Conservation (phyloP, 2,329 filamentous ascomycete species). For the Mollisiaceae sp. region DNA sequence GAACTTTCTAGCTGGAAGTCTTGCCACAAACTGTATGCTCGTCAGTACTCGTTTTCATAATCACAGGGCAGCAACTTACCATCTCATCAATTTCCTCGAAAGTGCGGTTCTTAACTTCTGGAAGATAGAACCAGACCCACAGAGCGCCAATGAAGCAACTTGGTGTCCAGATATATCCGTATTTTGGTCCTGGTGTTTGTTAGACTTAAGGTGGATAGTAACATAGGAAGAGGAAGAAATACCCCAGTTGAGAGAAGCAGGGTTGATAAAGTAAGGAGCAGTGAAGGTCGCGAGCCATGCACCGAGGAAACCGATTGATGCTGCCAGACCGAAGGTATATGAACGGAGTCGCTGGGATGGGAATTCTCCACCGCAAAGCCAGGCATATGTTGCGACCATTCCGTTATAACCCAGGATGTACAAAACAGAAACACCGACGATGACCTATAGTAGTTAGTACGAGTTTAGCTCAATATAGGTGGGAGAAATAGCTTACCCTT, state of each 20-base stretch:
- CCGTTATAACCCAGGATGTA: constrained; percentile 37
- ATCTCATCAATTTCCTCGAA: constrained; percentile 82
- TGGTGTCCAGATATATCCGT: constrained; percentile 62
- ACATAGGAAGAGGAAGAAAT: neutral
- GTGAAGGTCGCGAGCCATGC: constrained; percentile 59
- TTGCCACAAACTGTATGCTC: constrained; percentile 42
- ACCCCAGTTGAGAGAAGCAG: constrained; percentile 58
- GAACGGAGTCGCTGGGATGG: constrained; percentile 61
- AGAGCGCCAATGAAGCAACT: constrained; percentile 48
- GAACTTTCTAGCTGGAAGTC: constrained; percentile 50
- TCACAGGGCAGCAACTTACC: constrained; percentile 40
- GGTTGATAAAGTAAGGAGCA: constrained; percentile 65
- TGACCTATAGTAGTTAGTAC: constrained; percentile 40
- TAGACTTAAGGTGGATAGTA: constrained; percentile 51
- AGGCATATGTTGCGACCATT: constrained; percentile 55
- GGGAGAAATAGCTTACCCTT: constrained; percentile 33
- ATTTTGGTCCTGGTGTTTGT: constrained; percentile 63
- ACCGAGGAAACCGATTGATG: constrained; percentile 58
- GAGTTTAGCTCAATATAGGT: neutral
- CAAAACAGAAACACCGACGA: constrained; percentile 53
- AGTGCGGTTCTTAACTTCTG: constrained; percentile 77
- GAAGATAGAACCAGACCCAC: constrained; percentile 65
- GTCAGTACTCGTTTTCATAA: neutral
- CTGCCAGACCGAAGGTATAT: constrained; percentile 61
- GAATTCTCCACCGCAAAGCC: constrained; percentile 61